Conservation (phyloP, 2,329 filamentous ascomycete species). For the Ramularia endophylla region DNA sequence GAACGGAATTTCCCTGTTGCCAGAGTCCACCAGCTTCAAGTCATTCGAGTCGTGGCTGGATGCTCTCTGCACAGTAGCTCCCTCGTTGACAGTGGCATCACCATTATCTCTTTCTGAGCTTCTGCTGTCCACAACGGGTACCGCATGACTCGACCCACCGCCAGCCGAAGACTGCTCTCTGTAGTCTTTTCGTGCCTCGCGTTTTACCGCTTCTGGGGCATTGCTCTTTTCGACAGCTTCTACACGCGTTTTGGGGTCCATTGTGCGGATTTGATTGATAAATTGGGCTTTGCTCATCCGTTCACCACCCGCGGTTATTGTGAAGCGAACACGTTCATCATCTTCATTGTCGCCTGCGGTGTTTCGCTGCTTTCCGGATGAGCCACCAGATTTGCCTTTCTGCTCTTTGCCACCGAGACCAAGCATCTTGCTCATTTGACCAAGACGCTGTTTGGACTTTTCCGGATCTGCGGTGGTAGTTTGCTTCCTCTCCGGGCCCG, state of each 20-base stretch:
- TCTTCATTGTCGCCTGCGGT: constrained; percentile 47
- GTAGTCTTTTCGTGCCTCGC: constrained; percentile 40
- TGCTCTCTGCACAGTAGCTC: constrained; percentile 30
- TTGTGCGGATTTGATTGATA: constrained; percentile 63
- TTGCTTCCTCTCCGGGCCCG: constrained; percentile 43
- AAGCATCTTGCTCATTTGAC: constrained; percentile 51
- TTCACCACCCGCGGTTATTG: constrained; percentile 63
- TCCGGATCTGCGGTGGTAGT: constrained; percentile 14
- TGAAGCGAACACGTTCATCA: constrained; percentile 69
- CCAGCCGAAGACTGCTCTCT: constrained; percentile 25
- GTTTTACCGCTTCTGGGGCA: constrained; percentile 43
- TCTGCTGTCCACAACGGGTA: constrained; percentile 11
- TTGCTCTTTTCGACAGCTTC: constrained; percentile 44
- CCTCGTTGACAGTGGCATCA: constrained; percentile 2
- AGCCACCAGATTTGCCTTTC: constrained; percentile 20
- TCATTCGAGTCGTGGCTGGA: constrained; percentile 38
- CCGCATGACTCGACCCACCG: constrained; percentile 17
- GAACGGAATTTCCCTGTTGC: constrained; percentile 43
- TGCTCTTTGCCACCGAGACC: constrained; percentile 31
- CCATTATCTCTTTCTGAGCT: neutral
- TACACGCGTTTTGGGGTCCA: constrained; percentile 61
- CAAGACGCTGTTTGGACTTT: constrained; percentile 39
- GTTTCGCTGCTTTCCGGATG: constrained; percentile 7
- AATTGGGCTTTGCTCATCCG: constrained; percentile 79
- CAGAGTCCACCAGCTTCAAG: constrained; percentile 40